Percentiles rank a stretch among this genome's conserved stretches.
Evolutionary conservation across 768 basidiomycete genomes (phyloP).

Genomic region (Termitomyces sp.): DNA sequence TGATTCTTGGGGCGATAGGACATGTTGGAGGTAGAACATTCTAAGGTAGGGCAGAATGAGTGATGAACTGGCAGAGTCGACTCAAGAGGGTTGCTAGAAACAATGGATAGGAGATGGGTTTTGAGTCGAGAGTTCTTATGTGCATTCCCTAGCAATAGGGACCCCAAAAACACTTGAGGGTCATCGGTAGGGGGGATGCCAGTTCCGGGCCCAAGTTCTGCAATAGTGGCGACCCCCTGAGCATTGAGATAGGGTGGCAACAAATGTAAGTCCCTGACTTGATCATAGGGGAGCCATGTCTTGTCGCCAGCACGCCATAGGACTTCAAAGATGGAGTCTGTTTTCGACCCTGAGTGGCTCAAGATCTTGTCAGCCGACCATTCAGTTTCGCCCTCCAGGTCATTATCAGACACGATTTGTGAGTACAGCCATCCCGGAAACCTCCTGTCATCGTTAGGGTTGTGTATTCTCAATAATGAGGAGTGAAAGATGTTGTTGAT

Average conservation of each 20-base stretch:
- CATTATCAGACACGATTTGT: background rate
- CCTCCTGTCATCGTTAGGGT: background rate
- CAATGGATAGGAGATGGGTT: too few species aligned
- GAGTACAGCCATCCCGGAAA: background rate
- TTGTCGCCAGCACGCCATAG: background rate
- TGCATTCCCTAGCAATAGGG: too few species aligned
- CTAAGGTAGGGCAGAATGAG: too few species aligned
- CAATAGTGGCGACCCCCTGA: background rate
- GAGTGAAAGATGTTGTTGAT: background rate
- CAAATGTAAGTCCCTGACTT: background rate
- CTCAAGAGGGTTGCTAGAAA: too few species aligned
- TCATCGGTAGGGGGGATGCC: too few species aligned
- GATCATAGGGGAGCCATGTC: background rate
- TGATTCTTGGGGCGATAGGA: too few species aligned
- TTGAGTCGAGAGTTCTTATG: too few species aligned
- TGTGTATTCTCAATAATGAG: background rate
- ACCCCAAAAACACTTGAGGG: too few species aligned
- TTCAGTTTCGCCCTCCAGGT: background rate
- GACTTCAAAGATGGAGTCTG: background rate
- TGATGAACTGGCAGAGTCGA: too few species aligned
- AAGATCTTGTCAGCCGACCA: background rate
- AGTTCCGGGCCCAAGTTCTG: background rate
- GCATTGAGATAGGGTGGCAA: background rate
- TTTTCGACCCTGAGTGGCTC: background rate
- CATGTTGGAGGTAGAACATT: too few species aligned